Evolutionary conservation across 495 filamentous ascomycete species (phyloP), one percentile per base, ranked within the genome.

Genomic region (Apiosordaria backusii): DNA sequence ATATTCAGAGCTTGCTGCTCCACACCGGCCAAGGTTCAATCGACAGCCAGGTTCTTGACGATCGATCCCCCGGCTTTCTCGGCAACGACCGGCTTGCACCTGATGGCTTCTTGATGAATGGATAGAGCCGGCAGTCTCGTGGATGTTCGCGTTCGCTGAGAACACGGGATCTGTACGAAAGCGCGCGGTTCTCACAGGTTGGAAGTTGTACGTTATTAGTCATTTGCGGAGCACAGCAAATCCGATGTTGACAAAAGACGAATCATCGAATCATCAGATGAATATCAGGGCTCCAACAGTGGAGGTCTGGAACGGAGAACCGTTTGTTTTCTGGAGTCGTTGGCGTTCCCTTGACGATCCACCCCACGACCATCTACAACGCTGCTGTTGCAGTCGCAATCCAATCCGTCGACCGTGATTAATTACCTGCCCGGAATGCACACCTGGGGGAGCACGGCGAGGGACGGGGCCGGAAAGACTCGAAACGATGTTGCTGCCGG

Each of bases 1-100:
- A 72, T 23, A 53, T 27, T 66, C 53, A n/a, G 59, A 60, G 40
- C 50, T 60, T 19, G 29, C 57, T 63, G 50, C 65, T 65, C 70
- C 67, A 69, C 65, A 64, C 54, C n/a, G 52, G 60, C 67, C 62
- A 67, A 54, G 67, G 50, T 60, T 67, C 67, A 60, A 65, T 66
- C 64, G 66, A 67, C 64, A 35, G 24, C 25, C 64, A 26, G 19
- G 67, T 45, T 58, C 50, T 64, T 50, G 57, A 27, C 60, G 65
- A 67, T 63, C 62, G 67, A 72, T 69, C 67, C 50, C 25, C 25
- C 29, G 61, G 63, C 24, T 45, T 65, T 54, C 62, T 57, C 59
- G 65, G 64, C 64, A 65, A 52, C 3, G 23, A 54, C 58, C 29
- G 23, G 59, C 50, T 63, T 7, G 60, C 9, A 50, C 40, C 9